These are phyloP conservation scores for Austroboletus eburneus DNA, from an alignment of 768 basidiomycete species.

Conservation along the genomic window DNA sequence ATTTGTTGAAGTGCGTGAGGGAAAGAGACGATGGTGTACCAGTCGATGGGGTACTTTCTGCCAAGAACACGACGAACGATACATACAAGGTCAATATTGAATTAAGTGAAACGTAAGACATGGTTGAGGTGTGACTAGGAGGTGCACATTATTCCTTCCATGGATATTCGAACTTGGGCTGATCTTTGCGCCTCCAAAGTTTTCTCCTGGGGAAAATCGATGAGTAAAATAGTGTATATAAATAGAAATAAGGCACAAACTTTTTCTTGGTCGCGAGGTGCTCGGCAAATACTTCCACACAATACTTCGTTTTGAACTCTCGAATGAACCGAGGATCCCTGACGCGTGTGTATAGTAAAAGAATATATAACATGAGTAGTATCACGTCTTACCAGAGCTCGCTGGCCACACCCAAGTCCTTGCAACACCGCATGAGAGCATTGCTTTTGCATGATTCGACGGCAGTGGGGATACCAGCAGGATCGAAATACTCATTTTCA, in stretches of 20 bases:
- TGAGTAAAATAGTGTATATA: constrained; percentile 5
- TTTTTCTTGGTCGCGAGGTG: constrained; percentile 85
- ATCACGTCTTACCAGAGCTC: constrained; percentile 74
- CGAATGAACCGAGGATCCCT: constrained; percentile 98
- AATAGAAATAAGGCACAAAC: constrained; percentile 43
- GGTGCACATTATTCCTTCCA: constrained; percentile 66
- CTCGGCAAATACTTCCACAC: constrained; percentile 82
- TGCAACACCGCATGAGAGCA: constrained; percentile 95
- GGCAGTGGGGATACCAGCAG: constrained; percentile 85
- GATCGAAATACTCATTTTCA: constrained; percentile 96
- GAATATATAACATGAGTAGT: neutral
- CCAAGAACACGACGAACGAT: too few relatives aligned
- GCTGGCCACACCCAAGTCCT: constrained; percentile 92
- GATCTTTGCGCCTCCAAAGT: constrained; percentile 85
- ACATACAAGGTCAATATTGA: too few relatives aligned
- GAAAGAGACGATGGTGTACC: too few relatives aligned
- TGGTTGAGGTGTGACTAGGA: too few relatives aligned
- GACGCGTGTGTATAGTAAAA: neutral
- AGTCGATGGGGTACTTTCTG: too few relatives aligned
- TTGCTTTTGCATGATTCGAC: constrained; percentile 96
- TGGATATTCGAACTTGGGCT: constrained; percentile 83
- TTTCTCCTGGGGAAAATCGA: too few relatives aligned
- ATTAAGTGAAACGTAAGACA: too few relatives aligned
- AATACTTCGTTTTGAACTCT: constrained; percentile 82
- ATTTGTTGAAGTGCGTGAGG: too few relatives aligned